Conservation (phyloP, 192 early-diverging fungal genomes). For the Lobosporangium transversale region DNA sequence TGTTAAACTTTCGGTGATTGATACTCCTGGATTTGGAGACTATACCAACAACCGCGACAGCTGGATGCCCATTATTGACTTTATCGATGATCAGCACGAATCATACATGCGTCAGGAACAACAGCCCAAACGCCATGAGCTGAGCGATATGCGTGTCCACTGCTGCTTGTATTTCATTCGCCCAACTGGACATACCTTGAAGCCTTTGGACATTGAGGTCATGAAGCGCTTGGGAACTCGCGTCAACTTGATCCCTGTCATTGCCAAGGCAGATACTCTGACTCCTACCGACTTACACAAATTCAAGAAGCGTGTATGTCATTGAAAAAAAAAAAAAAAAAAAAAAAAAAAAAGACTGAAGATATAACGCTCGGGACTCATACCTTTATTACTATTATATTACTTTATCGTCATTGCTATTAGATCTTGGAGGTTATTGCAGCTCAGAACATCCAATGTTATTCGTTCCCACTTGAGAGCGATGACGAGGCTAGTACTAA, state of each 20-base stretch:
- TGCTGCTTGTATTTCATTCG: slow-evolving; percentile 99
- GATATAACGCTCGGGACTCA: no score
- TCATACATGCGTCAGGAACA: slow-evolving; percentile 93
- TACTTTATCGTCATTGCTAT: neutral
- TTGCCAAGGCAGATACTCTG: slow-evolving; percentile 98
- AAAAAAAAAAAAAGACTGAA: no score
- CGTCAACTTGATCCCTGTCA: slow-evolving; percentile 97
- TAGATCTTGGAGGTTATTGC: slow-evolving; percentile 91
- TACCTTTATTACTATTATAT: slow-evolving; percentile 6
- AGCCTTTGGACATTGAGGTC: slow-evolving; percentile 95
- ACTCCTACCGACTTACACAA: slow-evolving; percentile 88
- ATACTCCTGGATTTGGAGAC: slow-evolving; percentile 91
- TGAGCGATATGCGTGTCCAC: slow-evolving; percentile 96
- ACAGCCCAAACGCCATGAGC: slow-evolving; percentile 83
- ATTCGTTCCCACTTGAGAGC: slow-evolving; percentile 87
- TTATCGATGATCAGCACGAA: slow-evolving; percentile 98
- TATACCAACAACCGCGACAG: slow-evolving; percentile 94
- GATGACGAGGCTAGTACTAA: slow-evolving; percentile 83
- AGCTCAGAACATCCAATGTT: slow-evolving; percentile 93
- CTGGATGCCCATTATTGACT: slow-evolving; percentile 98
- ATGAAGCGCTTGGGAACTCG: slow-evolving; percentile 97
- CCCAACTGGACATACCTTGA: slow-evolving; percentile 94
- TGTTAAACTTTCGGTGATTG: slow-evolving; percentile 94
- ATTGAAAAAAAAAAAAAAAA: no score
- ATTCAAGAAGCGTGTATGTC: slow-evolving; percentile 93